These are phyloP conservation scores for Exophiala spinifera DNA, from an alignment of 2,329 filamentous ascomycete genomes.

Conservation along the genomic window DNA sequence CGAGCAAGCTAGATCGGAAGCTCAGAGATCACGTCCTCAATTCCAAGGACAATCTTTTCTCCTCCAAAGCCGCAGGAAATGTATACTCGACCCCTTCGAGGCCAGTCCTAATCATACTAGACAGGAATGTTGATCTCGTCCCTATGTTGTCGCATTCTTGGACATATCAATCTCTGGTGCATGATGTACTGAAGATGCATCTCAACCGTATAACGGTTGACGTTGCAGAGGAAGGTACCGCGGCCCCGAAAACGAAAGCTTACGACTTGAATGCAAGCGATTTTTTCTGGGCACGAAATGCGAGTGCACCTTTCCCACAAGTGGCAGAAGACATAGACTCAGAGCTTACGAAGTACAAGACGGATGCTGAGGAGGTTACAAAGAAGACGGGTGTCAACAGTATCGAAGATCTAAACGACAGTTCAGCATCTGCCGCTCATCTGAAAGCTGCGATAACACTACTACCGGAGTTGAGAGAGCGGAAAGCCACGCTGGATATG, in stretches of 20 bases:
- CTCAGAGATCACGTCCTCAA: constrained; percentile 94
- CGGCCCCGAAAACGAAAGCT: constrained; percentile 70
- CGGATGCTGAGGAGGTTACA: constrained; percentile 89
- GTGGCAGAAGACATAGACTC: constrained; percentile 95
- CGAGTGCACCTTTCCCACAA: constrained; percentile 84
- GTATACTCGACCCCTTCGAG: constrained; percentile 65
- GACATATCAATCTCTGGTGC: constrained; percentile 83
- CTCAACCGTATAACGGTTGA: constrained; percentile 94
- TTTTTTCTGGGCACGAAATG: constrained; percentile 96
- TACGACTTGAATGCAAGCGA: constrained; percentile 89
- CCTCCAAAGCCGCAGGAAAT: constrained; percentile 58
- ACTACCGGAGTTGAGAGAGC: constrained; percentile 84
- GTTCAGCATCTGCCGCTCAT: constrained; percentile 84
- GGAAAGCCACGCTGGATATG: constrained; percentile 92
- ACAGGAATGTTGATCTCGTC: constrained; percentile 91
- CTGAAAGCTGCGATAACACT: constrained; percentile 93
- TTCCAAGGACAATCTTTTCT: constrained; percentile 96
- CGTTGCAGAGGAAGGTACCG: constrained; percentile 70
- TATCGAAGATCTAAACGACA: constrained; percentile 89
- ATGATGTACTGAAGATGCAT: constrained; percentile 72
- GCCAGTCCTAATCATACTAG: constrained; percentile 87
- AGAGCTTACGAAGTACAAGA: constrained; percentile 90
- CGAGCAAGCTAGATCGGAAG: constrained; percentile 90
- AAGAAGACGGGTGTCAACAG: constrained; percentile 91
- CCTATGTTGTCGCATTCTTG: constrained; percentile 98